Percentiles rank a stretch among this genome's conserved stretches.
phyloP scores from a whole-genome alignment of 108 stramenopile genomes.

The Seminavis robusta region DNA sequence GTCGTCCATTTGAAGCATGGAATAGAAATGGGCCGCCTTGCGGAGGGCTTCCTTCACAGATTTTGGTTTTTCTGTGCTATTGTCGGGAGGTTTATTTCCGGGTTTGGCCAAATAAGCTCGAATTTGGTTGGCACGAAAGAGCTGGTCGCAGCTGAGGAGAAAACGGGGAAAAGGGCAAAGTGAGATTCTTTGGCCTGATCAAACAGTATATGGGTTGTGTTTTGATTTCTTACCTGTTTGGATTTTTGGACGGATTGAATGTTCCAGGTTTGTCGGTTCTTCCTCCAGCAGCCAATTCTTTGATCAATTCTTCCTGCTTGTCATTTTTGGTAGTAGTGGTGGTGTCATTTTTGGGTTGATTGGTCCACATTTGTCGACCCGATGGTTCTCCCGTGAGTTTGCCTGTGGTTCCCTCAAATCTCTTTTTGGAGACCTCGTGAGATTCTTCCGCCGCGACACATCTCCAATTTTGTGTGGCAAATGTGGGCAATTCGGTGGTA shows the following conservation, averaged over 20 bases:
- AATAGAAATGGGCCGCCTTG: constrained; percentile 77
- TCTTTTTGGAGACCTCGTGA: constrained; percentile 47
- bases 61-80: constrained; percentile 22
- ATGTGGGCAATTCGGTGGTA: constrained; percentile 7
- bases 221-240: constrained; percentile 35
- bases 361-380: constrained; percentile 77
- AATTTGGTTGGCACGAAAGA: constrained; percentile 81
- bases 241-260: constrained; percentile 81
- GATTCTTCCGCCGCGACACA: constrained; percentile 69
- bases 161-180: not conserved
- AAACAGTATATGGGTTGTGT: not conserved
- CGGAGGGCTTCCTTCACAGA: constrained; percentile 52
- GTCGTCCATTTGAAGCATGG: constrained; percentile 80
- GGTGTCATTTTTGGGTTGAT: not conserved
- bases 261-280: constrained; percentile 29
- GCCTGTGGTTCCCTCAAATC: constrained; percentile 19
- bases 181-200: not conserved
- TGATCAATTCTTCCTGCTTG: constrained; percentile 28
- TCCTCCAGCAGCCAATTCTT: constrained; percentile 59
- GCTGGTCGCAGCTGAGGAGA: constrained; percentile 39
- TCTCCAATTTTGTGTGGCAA: constrained; percentile 40
- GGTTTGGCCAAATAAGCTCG: constrained; percentile 48
- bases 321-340: constrained; percentile 3
- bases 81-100: constrained; percentile 21
- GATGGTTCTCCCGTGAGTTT: constrained; percentile 70